phyloP scores from a whole-genome alignment of 352 stramenopile species.

The Peronosclerospora sorghi region DNA sequence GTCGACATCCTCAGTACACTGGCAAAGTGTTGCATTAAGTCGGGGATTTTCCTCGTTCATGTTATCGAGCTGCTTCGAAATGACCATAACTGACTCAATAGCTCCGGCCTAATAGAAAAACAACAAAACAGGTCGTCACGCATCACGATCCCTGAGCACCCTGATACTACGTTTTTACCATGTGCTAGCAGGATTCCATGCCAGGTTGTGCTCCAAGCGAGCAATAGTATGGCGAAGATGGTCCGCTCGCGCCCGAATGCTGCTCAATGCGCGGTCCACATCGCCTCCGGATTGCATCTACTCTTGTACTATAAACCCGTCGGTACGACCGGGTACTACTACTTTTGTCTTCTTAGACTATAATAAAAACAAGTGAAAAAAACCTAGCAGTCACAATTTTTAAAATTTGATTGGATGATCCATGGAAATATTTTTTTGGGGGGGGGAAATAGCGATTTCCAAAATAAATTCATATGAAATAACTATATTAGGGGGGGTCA shows the following conservation, averaged over 20 bases:
- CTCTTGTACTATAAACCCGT: no score
- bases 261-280: no score
- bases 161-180: constrained; percentile 27
- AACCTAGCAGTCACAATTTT: no score
- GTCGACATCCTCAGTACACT: constrained; percentile 76
- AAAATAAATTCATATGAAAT: no score
- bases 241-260: constrained; percentile 57
- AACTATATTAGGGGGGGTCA: no score
- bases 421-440: no score
- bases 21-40: constrained; percentile 76
- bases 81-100: constrained; percentile 82
- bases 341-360: no score
- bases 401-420: no score
- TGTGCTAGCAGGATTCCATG: constrained; percentile 69
- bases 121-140: not conserved
- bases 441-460: no score
- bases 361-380: no score
- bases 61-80: constrained; percentile 81
- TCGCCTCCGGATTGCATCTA: constrained; percentile 50
- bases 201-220: no score
- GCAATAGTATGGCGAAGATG: constrained; percentile 75
- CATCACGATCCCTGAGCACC: not conserved
- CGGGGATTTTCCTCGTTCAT: constrained; percentile 82
- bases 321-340: no score
- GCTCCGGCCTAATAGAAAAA: constrained; percentile 41